A percentile compares a stretch with the other conserved stretches of the same genome.
phyloP scores from a whole-genome alignment of 208 protist genomes.

The Crithidia thermophila region DNA sequence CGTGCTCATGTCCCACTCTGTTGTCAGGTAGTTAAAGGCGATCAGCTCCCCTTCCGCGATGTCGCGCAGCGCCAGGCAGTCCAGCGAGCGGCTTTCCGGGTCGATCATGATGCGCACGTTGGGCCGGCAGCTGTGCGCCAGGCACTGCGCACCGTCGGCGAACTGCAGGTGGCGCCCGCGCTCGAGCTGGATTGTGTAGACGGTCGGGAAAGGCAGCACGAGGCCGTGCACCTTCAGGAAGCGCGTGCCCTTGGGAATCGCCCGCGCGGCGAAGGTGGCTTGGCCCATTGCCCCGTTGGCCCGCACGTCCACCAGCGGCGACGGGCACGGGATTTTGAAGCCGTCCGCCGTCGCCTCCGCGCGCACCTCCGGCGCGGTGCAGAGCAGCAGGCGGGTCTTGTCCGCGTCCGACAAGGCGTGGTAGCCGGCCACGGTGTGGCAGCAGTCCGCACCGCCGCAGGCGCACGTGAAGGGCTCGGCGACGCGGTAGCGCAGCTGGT shows the following conservation, averaged over 20 bases:
- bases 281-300: constrained; percentile 79
- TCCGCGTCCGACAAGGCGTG: constrained; percentile 36
- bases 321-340: constrained; percentile 57
- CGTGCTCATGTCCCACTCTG: constrained; percentile 90
- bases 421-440: constrained; percentile 56
- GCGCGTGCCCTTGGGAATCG: constrained; percentile 62
- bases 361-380: constrained; percentile 56
- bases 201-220: constrained; percentile 78
- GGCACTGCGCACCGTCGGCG: constrained; percentile 80
- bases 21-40: constrained; percentile 90
- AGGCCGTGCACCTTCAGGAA: constrained; percentile 79
- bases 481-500: constrained; percentile 67
- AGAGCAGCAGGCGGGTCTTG: constrained; percentile 60
- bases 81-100: constrained; percentile 42
- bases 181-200: constrained; percentile 82
- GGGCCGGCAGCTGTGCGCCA: constrained; percentile 86
- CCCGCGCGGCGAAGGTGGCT: constrained; percentile 70
- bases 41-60: constrained; percentile 76
- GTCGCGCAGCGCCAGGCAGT: constrained; percentile 77
- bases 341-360: constrained; percentile 53
- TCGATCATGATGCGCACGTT: constrained; percentile 87
- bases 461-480: constrained; percentile 46
- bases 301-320: constrained; percentile 58
- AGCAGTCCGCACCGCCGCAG: constrained; percentile 51
- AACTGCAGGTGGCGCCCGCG: constrained; percentile 77